Evolutionary conservation across 164 flowering plant genomes (phyloP).

Genomic region (Chimonanthus praecox): DNA sequence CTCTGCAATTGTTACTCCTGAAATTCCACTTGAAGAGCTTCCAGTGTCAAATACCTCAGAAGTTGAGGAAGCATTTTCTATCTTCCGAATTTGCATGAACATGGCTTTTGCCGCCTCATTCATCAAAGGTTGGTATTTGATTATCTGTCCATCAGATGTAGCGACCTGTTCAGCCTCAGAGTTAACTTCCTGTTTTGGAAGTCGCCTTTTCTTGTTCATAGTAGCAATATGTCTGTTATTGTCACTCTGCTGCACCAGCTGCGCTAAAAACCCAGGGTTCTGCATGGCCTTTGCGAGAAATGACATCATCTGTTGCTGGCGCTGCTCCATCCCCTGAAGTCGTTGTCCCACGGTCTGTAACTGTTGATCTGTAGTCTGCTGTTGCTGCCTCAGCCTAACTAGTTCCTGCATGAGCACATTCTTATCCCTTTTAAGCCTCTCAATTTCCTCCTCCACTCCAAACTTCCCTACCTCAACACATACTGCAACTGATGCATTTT

Average conservation of each 20-base stretch:
- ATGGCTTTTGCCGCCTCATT: constrained; percentile 63
- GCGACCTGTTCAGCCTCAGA: constrained; percentile 7
- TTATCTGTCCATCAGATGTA: constrained; percentile 42
- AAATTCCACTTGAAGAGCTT: constrained; percentile 25
- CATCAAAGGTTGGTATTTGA: constrained; percentile 56
- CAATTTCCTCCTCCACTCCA: constrained; percentile 65
- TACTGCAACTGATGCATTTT: constrained; percentile 30
- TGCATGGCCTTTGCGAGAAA: constrained; percentile 79
- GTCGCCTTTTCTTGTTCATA: constrained; percentile 57
- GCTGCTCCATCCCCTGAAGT: constrained; percentile 62
- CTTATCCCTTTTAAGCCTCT: constrained; percentile 61
- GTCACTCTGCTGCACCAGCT: constrained; percentile 59
- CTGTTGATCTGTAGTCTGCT: constrained; percentile 59
- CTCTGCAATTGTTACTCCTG: constrained; percentile 40
- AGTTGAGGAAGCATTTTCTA: constrained; percentile 28
- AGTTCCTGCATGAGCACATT: constrained; percentile 75
- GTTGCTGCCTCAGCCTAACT: constrained; percentile 65
- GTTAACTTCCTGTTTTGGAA: constrained; percentile 42
- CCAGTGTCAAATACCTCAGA: constrained; percentile 23
- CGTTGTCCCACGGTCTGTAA: constrained; percentile 54
- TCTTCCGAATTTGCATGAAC: constrained; percentile 47
- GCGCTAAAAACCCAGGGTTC: constrained; percentile 58
- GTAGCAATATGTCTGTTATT: constrained; percentile 35
- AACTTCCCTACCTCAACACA: constrained; percentile 70
- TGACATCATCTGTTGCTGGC: constrained; percentile 80